A percentile compares a stretch with the other conserved stretches of the same genome.
phyloP scores from a whole-genome alignment of 352 stramenopile species.

The Phytophthora syringae region DNA sequence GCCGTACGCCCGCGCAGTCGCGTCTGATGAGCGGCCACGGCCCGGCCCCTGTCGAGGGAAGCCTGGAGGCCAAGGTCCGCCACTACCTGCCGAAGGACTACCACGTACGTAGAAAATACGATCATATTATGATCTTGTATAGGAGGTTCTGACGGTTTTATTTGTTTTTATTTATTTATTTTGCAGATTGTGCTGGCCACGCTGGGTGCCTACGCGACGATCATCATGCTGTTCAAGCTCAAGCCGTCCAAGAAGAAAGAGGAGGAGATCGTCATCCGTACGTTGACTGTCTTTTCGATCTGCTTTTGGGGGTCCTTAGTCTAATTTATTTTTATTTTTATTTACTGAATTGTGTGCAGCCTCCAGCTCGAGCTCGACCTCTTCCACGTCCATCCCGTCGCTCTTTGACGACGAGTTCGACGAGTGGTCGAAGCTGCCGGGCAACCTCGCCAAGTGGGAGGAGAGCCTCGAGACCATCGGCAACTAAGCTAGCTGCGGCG shows the following conservation, averaged over 20 bases:
- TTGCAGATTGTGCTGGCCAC: slow-evolving; percentile 87
- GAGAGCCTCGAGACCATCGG: slow-evolving; percentile 87
- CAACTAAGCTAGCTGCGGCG: slow-evolving; percentile 54
- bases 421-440: slow-evolving; percentile 84
- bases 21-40: slow-evolving; percentile 84
- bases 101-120: slow-evolving; percentile 56
- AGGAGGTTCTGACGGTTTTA: neutral
- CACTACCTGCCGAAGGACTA: slow-evolving; percentile 86
- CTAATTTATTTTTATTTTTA: neutral
- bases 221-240: slow-evolving; percentile 87
- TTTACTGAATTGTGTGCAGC: slow-evolving; percentile 25
- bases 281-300: slow-evolving; percentile 6
- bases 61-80: slow-evolving; percentile 88
- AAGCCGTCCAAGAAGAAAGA: slow-evolving; percentile 85
- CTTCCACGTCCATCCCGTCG: slow-evolving; percentile 77
- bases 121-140: neutral
- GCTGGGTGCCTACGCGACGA: slow-evolving; percentile 78
- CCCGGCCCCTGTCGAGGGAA: slow-evolving; percentile 61
- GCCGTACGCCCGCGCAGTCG: slow-evolving; percentile 56
- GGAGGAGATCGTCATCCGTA: slow-evolving; percentile 61
- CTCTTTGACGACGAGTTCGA: slow-evolving; percentile 89
- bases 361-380: slow-evolving; percentile 44
- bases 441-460: slow-evolving; percentile 89
- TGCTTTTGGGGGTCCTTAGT: too few species aligned
- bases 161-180: neutral